Base-by-base conservation (phyloP, 805 yeast species). In the Candida maris region DNA sequence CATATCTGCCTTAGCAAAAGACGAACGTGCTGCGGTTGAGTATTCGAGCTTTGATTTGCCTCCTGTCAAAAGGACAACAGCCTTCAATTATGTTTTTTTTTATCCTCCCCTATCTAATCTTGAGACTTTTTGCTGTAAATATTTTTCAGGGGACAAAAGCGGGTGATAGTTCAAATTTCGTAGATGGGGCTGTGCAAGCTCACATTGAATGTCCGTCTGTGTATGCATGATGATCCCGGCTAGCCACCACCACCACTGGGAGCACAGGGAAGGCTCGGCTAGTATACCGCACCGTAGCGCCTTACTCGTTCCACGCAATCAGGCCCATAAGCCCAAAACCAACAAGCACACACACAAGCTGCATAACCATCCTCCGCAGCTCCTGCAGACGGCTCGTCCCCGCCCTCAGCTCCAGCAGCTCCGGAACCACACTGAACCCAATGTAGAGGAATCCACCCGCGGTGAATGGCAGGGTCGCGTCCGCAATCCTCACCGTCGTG, bases 371-470 rank as follows among this genome's bases (percentile, higher is more conserved):
- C 30, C 60, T 67, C 21, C 46, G 34, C 5, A 66, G 26, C 43
- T 71, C 80, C 21, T 61, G 54, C 6, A 40, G 34, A 45, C 69
- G 66, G 9, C 69, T 48, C 13, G 61, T 56, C 5, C 56, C 58
- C 4, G 45, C 41, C 14, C 58, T 61, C 3, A 71, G 46, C 48
- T 73, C 79, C 30, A 83, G 58, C 16, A 83, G 56, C 50, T 82
- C 87, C 1, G 93, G 91, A 25, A 83, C 74, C n/a, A 83, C 82
- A 30, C 85, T 82, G 16, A 81, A 80, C 6, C 85, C 85, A 43
- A 83, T 79, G 53, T 83, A 83, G 17, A 83, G 55, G 51, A 83
- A 79, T 5, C 85, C 85, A 43, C 91, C 93, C 1, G 88, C 84
- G 1, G 88, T 80, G 52, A 82, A 72, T 12, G 91, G 88, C 30